A percentile compares a stretch with the other conserved stretches of the same genome.
Conservation (phyloP, 768 basidiomycete genomes). For the Candolleomyces efflorescens region DNA sequence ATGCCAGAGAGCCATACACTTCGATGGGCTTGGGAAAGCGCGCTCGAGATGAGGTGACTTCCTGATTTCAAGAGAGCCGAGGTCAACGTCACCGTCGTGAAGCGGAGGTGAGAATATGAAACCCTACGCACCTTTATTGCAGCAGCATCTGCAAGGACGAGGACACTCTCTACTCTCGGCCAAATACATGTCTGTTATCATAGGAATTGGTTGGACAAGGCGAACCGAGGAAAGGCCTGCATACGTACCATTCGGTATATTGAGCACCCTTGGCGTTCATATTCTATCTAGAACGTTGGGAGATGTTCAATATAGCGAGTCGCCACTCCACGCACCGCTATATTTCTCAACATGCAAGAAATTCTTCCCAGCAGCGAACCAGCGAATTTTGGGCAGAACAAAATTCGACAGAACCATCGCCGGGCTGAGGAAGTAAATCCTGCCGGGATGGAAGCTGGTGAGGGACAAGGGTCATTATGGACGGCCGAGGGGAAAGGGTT, state of each 20-base stretch:
- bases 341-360: slow-evolving; percentile 26
- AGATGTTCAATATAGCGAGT: neutral
- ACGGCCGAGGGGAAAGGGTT: neutral
- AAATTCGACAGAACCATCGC: neutral
- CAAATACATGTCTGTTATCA: slow-evolving; percentile 21
- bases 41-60: slow-evolving; percentile 42
- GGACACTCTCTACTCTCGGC: slow-evolving; percentile 17
- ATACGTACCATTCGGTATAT: slow-evolving; percentile 14
- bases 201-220: neutral
- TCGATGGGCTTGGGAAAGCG: slow-evolving; percentile 56
- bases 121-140: slow-evolving; percentile 38
- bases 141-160: slow-evolving; percentile 34
- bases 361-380: slow-evolving; percentile 21
- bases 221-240: neutral
- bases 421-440: neutral
- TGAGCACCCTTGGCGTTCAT: slow-evolving; percentile 28
- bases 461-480: too few species aligned
- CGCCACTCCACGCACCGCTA: slow-evolving; percentile 17
- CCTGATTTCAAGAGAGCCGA: slow-evolving; percentile 31
- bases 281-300: neutral
- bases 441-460: neutral
- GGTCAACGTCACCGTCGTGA: neutral
- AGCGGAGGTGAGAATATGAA: too few species aligned
- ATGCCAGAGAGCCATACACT: slow-evolving; percentile 38
- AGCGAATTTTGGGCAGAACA: slow-evolving; percentile 4